These are phyloP conservation scores for Colletotrichum sojae DNA, from an alignment of 2,329 filamentous ascomycete species.

Conservation along the genomic window DNA sequence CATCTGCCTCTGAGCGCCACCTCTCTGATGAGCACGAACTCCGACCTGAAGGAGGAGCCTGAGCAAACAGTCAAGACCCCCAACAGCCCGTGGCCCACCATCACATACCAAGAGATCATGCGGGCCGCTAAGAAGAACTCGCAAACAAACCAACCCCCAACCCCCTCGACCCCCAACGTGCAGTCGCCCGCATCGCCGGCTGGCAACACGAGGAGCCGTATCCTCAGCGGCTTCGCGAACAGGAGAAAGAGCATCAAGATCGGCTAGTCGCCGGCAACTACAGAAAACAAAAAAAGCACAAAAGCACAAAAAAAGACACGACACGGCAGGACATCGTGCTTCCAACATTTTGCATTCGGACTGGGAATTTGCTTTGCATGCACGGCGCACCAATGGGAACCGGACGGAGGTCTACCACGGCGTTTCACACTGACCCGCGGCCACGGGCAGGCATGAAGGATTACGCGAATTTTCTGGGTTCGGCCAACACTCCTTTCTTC, in stretches of 20 bases:
- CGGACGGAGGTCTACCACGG: constrained; percentile 23
- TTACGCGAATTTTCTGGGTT: constrained; percentile 13
- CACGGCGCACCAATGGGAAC: constrained; percentile 37
- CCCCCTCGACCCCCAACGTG: constrained; percentile 47
- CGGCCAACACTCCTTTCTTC: constrained; percentile 27
- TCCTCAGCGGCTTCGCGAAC: constrained; percentile 53
- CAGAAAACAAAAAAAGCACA: constrained; percentile 5
- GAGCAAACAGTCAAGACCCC: constrained; percentile 45
- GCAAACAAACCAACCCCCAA: constrained; percentile 41
- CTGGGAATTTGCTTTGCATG: constrained; percentile 39
- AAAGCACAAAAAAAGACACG: constrained; percentile 22
- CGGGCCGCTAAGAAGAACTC: constrained; percentile 60
- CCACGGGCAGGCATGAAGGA: constrained; percentile 16
- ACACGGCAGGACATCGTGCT: constrained; percentile 22
- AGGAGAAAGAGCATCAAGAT: constrained; percentile 58
- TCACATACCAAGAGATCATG: constrained; percentile 65
- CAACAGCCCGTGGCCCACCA: constrained; percentile 47
- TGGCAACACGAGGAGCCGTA: constrained; percentile 47
- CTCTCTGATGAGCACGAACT: constrained; percentile 49
- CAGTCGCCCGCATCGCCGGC: constrained; percentile 45
- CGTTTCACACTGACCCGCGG: constrained; percentile 34
- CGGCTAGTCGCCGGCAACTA: constrained; percentile 32
- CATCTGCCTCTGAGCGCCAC: constrained; percentile 52
- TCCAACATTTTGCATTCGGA: constrained; percentile 33
- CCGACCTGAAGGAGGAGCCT: constrained; percentile 49